A percentile compares a stretch with the other conserved stretches of the same genome.
Evolutionary conservation across 805 yeast species (phyloP).

Genomic region (Hanseniaspora meyeri): DNA sequence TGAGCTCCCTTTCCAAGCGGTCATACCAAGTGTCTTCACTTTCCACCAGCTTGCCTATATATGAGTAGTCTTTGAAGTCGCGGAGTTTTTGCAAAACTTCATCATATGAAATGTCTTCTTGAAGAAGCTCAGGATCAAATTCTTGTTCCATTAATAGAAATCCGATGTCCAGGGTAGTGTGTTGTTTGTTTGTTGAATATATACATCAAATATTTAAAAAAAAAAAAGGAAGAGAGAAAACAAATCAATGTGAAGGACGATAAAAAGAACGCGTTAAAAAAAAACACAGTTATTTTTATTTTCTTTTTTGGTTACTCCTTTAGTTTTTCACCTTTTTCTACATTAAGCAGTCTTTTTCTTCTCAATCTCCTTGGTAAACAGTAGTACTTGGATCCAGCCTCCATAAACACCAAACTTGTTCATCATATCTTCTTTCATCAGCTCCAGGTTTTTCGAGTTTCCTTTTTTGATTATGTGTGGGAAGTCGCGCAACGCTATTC

Average conservation of each 20-base stretch:
- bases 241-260: no score
- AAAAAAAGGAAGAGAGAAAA: no score
- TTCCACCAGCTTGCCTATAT: constrained; percentile 4
- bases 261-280: neutral
- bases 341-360: neutral
- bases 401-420: constrained; percentile 80
- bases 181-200: neutral
- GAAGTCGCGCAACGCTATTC: constrained; percentile 76
- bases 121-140: neutral
- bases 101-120: neutral
- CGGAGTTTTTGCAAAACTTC: neutral
- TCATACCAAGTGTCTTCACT: constrained; percentile 8
- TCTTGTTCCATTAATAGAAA: neutral
- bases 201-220: no score
- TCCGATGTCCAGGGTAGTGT: neutral
- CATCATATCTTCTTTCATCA: constrained; percentile 48
- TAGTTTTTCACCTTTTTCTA: no score
- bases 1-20: constrained; percentile 1
- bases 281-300: neutral
- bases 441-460: constrained; percentile 36
- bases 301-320: no score
- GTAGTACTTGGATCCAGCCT: constrained; percentile 97
- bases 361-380: constrained; percentile 78
- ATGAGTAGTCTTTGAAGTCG: constrained; percentile 6
- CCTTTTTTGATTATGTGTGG: constrained; percentile 10